Percentiles rank a stretch among this genome's conserved stretches.
These are phyloP conservation scores for Takakia lepidozioides DNA, from an alignment of 225 moss, liverwort and hornwort species.

Conservation along the genomic window DNA sequence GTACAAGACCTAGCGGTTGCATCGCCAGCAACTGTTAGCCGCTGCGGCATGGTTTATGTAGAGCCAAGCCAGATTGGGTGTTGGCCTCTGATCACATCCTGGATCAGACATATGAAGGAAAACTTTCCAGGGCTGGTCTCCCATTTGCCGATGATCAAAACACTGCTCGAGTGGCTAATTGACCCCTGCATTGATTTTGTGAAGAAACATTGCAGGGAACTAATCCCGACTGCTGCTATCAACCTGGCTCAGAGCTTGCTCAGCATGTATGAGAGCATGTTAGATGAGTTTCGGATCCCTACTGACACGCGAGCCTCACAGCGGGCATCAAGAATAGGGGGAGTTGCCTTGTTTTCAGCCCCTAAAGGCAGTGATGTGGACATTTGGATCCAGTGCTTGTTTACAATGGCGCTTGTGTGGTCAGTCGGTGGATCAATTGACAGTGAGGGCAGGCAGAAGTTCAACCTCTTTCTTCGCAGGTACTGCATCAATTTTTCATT, in stretches of 20 bases:
- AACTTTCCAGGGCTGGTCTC: conserved; percentile 33
- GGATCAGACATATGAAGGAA: conserved; percentile 53
- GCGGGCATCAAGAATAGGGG: conserved; percentile 21
- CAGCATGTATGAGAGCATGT: conserved; percentile 72
- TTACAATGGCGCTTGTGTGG: conserved; percentile 57
- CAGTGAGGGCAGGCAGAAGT: conserved; percentile 44
- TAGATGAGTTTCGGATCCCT: conserved; percentile 58
- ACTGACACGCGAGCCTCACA: conserved; percentile 14
- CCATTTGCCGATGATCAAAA: conserved; percentile 36
- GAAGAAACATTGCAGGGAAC: conserved; percentile 58
- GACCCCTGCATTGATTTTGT: conserved; percentile 71
- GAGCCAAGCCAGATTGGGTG: conserved; percentile 77
- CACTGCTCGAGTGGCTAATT: conserved; percentile 55
- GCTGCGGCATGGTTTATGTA: conserved; percentile 84
- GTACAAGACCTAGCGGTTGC: conserved; percentile 90
- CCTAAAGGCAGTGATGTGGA: conserved; percentile 49
- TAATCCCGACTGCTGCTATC: conserved; percentile 48
- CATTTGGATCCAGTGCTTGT: conserved; percentile 59
- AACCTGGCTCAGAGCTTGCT: conserved; percentile 66
- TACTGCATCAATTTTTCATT: conserved; percentile 6
- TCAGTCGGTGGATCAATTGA: conserved; percentile 62
- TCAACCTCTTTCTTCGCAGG: conserved; percentile 59
- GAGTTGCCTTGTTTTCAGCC: conserved; percentile 13
- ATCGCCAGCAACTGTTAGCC: conserved; percentile 75
- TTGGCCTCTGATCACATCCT: conserved; percentile 63